These are phyloP conservation scores for California macrophylla DNA, from an alignment of 441 rosid genomes.

Conservation along the genomic window DNA sequence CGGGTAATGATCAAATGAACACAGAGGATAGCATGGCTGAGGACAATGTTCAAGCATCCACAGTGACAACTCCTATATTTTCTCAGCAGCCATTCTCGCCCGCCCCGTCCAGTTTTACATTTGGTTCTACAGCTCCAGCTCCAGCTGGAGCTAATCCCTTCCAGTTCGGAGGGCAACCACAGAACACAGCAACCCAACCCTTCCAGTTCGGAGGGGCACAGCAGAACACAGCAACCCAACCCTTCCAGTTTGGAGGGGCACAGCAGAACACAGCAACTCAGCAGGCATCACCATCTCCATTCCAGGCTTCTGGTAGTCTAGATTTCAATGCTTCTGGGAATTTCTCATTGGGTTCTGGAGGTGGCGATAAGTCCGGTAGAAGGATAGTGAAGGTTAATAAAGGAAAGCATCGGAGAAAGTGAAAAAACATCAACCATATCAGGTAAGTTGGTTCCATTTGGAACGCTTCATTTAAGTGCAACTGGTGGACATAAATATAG, in stretches of 20 bases:
- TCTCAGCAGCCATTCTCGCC: constrained; percentile 39
- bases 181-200: not conserved
- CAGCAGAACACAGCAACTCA: constrained; percentile 29
- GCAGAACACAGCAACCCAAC: constrained; percentile 21
- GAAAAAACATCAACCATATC: constrained; percentile 5
- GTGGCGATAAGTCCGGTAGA: constrained; percentile 59
- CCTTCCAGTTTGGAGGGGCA: constrained; percentile 49
- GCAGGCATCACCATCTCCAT: constrained; percentile 34
- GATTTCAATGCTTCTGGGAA: constrained; percentile 65
- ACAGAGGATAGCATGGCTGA: constrained; percentile 98
- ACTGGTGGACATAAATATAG: not conserved
- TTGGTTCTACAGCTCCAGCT: constrained; percentile 29
- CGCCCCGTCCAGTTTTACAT: constrained; percentile 28
- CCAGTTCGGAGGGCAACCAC: constrained; percentile 15
- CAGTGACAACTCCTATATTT: constrained; percentile 37
- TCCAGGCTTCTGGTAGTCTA: constrained; percentile 54
- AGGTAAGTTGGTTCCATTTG: not conserved
- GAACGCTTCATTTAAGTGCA: not conserved
- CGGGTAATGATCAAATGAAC: constrained; percentile 54
- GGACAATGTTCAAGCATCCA: constrained; percentile 57
- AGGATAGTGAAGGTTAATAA: constrained; percentile 40
- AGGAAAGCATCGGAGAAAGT: constrained; percentile 43
- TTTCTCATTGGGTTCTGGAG: constrained; percentile 71
- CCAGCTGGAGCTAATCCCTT: constrained; percentile 37
- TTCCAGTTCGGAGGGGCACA: constrained; percentile 52